Evolutionary conservation across 2,329 filamentous ascomycete species (phyloP).

Genomic region (Zalaria obscura): DNA sequence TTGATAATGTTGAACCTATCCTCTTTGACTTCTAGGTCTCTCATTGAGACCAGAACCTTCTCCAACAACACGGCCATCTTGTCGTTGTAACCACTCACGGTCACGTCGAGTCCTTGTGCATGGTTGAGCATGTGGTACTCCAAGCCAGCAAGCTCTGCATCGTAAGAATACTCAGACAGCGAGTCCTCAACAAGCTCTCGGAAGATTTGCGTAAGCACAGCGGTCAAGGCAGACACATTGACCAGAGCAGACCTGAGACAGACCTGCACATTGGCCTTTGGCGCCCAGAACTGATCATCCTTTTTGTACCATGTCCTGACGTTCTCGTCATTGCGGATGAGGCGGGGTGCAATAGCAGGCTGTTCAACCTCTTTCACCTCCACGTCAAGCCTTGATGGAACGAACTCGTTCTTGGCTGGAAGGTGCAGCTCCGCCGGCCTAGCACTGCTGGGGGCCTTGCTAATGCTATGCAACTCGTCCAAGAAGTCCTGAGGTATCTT

Average conservation of each 20-base stretch:
- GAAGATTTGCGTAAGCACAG: constrained; percentile 66
- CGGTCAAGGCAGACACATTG: constrained; percentile 64
- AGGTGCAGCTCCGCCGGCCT: constrained; percentile 64
- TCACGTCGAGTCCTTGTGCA: constrained; percentile 59
- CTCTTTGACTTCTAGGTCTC: constrained; percentile 69
- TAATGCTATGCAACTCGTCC: constrained; percentile 51
- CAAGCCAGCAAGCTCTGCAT: constrained; percentile 83
- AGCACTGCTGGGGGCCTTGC: constrained; percentile 36
- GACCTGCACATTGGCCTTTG: constrained; percentile 77
- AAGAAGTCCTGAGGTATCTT: constrained; percentile 66
- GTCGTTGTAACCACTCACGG: constrained; percentile 86
- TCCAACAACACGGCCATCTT: constrained; percentile 85
- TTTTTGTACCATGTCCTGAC: constrained; percentile 95
- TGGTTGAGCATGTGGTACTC: constrained; percentile 67
- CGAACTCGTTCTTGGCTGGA: constrained; percentile 89
- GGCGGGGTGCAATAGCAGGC: constrained; percentile 57
- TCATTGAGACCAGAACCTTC: constrained; percentile 72
- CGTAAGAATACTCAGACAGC: constrained; percentile 85
- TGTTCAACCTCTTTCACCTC: constrained; percentile 83
- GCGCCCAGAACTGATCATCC: constrained; percentile 96
- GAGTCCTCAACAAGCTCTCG: constrained; percentile 79
- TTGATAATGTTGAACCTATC: constrained; percentile 87
- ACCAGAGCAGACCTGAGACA: constrained; percentile 67
- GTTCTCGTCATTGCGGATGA: constrained; percentile 71
- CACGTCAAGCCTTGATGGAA: constrained; percentile 83